Conservation (phyloP, 1,139 yeast species). For the Taphrina deformans region DNA sequence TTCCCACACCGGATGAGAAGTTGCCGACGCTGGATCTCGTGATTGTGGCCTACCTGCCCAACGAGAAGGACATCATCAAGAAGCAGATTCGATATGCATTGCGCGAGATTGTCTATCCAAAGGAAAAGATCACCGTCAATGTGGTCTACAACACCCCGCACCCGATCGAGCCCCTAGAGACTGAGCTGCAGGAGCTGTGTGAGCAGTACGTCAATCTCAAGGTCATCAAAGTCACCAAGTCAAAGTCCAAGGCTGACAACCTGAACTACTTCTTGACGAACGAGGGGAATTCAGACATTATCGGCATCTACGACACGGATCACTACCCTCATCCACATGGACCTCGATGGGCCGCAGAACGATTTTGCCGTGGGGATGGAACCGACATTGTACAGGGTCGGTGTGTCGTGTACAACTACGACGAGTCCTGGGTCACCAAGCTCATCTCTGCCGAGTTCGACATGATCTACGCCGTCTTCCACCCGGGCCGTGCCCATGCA, state of each 20-base stretch:
- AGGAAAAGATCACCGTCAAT: conserved; percentile 33
- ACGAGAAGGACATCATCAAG: conserved; percentile 33
- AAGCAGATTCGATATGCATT: conserved; percentile 31
- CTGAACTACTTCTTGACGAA: conserved; percentile 20
- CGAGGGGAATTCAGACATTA: conserved; percentile 31
- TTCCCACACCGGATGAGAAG: conserved; percentile 32
- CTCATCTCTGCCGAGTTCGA: conserved; percentile 32
- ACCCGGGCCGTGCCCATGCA: conserved; percentile 31
- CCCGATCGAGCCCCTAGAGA: conserved; percentile 31
- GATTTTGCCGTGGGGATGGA: conserved; percentile 32
- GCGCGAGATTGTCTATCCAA: conserved; percentile 32
- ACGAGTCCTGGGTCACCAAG: conserved; percentile 33
- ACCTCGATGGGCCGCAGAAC: conserved; percentile 32
- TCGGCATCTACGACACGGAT: conserved; percentile 33
- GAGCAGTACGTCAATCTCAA: conserved; percentile 27
- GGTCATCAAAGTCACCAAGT: conserved; percentile 23
- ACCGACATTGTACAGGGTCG: conserved; percentile 33
- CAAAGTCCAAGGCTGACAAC: conserved; percentile 32
- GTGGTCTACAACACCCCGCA: conserved; percentile 31
- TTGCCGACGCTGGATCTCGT: conserved; percentile 28
- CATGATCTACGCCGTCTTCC: conserved; percentile 34
- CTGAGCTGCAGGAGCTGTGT: conserved; percentile 20
- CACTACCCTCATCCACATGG: conserved; percentile 33
- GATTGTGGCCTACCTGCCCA: conserved; percentile 31
- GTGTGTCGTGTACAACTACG: conserved; percentile 32